Base-by-base conservation (phyloP, 2,329 filamentous ascomycete species). In the Fusarium veterinarium region DNA sequence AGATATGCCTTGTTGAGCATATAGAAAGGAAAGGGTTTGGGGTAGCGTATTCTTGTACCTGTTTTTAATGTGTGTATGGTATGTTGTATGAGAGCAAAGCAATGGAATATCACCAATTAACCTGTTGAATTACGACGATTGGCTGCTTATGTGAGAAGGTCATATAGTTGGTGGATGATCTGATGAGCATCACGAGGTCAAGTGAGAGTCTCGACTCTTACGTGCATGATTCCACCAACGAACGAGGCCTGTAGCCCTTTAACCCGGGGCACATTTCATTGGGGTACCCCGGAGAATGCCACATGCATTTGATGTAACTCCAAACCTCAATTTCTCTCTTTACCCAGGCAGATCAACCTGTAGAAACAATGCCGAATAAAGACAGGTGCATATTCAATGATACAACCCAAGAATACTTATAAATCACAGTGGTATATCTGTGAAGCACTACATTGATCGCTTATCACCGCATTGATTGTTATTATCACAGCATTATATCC, bases 161-260 rank as follows among this genome's bases (percentile, higher is more conserved):
- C 33, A 48, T 52, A 14, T 23, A 33, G 40, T 68, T 68, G 56
- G 64, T 63, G 65, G 45, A 69, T 69, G 64, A 69, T 52, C 45
- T 64, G 58, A 69, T 33, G 25, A 30, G 20, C 25, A 33, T 62
- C 64, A 68, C 35, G 56, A 33, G 65, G 25, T 42, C 64, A 16
- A 53, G 38, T 30, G 17, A 12, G 5, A 25, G 64, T 40, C 46
- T 68, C 28, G 64, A 68, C 45, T 63, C 20, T n/a, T 16, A 33
- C 48, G 61, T 59, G 51, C 57, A 56, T 68, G 65, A 56, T 68
- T 68, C 64, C 65, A 68, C 65, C 56, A 68, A 68, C 65, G 64
- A 56, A 63, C 48, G 41, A 68, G 46, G 16, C 42, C 45, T 46
- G 46, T 51, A 23, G 42, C 8, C n/a, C 8, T 45, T 45, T n/a